These are phyloP conservation scores for Tolypocladium tropicale DNA, from an alignment of 2,329 filamentous ascomycete genomes.

Conservation along the genomic window DNA sequence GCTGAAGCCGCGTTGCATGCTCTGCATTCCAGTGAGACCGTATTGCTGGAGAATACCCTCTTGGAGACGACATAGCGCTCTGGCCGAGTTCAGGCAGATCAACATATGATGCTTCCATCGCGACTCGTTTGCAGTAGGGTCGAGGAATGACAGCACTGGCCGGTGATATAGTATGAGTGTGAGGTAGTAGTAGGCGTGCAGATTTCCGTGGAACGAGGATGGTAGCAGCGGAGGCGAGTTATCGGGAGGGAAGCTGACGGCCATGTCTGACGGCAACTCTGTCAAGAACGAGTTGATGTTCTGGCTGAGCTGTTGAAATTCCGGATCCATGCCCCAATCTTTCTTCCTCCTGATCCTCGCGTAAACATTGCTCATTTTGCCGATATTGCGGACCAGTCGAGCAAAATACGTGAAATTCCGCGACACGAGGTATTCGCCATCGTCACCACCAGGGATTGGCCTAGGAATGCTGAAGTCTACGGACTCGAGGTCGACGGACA, in stretches of 20 bases:
- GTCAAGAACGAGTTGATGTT: constrained; percentile 66
- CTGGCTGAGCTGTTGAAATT: constrained; percentile 70
- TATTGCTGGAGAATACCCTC: constrained; percentile 71
- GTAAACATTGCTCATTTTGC: constrained; percentile 67
- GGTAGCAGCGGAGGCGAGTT: constrained; percentile 75
- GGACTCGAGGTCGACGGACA: constrained; percentile 62
- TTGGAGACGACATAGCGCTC: constrained; percentile 74
- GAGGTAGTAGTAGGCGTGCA: constrained; percentile 83
- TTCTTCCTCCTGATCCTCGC: constrained; percentile 63
- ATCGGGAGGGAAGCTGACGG: constrained; percentile 66
- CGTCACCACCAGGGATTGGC: constrained; percentile 56
- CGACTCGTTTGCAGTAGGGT: constrained; percentile 58
- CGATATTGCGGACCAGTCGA: constrained; percentile 66
- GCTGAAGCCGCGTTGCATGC: constrained; percentile 89
- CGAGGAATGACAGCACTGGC: constrained; percentile 71
- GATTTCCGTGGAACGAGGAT: constrained; percentile 79
- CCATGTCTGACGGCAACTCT: constrained; percentile 68
- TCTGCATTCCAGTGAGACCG: constrained; percentile 70
- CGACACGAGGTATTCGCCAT: constrained; percentile 66
- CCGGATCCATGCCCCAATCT: constrained; percentile 80
- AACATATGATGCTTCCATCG: constrained; percentile 85
- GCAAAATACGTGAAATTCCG: constrained; percentile 78
- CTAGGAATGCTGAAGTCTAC: constrained; percentile 64
- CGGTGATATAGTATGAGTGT: constrained; percentile 79
- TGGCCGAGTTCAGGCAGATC: constrained; percentile 75